Evolutionary conservation across 306 rosid genomes (phyloP), one percentile per base, ranked within the genome.

Genomic region (Adenanthera pavonina): DNA sequence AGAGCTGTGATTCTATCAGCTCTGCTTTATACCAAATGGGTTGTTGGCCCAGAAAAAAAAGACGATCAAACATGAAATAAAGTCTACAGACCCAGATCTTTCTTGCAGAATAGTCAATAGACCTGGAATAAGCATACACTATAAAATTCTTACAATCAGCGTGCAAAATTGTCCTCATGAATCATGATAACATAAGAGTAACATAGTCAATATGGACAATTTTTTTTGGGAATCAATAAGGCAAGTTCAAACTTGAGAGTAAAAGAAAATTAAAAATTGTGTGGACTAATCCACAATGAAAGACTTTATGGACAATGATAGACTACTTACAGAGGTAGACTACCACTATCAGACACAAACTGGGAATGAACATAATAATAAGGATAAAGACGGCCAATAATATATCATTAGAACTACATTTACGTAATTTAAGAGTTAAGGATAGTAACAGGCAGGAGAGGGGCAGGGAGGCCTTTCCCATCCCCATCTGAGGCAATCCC

Each of bases 301-400:
- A 25, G 30, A 25, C 30, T 25, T 25, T 25, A 25, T 25, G 30
- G n/a, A 34, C 41, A 33, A 34, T 11, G 68, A 16, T n/a, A 82
- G 53, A 47, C 64, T 57, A 67, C 52, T 46, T 41, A 40, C 16
- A 66, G 53, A 12, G 9, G 43, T 35, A 25, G 38, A 82, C 44
- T 13, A 64, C 76, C 74, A 53, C n/a, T 48, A 74, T 47, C 72
- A 35, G 59, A 60, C 68, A 76, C 20, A 33, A 41, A 25, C 70
- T 30, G 30, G 7, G 62, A 81, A 65, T 20, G 56, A 38, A 72
- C 38, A 62, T 38, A 10, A 52, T 30, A 17, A 71, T 14, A 64
- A 51, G 59, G 38, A 52, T 53, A 73, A 57, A 48, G 57, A 15
- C 75, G 40, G 48, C 9, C 74, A 64, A 73, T 64, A 62, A 38